Evolutionary conservation across 106 monocot genomes (phyloP), one percentile per base, ranked within the genome.

Genomic region (Platanthera zijinensis): DNA sequence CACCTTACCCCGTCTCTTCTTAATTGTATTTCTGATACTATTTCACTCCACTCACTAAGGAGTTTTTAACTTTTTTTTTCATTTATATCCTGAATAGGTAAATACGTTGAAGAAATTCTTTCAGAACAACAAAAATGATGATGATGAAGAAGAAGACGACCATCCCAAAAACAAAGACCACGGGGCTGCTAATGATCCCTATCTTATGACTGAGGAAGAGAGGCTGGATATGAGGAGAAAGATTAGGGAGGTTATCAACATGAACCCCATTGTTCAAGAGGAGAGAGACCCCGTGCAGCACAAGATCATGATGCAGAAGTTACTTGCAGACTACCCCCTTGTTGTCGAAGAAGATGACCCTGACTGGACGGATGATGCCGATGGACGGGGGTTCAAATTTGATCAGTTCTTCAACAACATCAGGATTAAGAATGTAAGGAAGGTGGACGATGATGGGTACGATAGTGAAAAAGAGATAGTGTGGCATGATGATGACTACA

Each of bases 261-360:
- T 14, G 8, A 73, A 54, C 47, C 85, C 89, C 7, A 78, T 84
- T 14, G 82, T 87, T 1, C 81, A 75, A 28, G 85, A 87, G 79
- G 90, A 93, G 78, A 81, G 74, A 11, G 87, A 96, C 74, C 87
- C 88, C 0, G 90, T 30, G 39, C 66, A 87, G 76, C 80, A 82
- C 75, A 89, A 72, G 70, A 83, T 82, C 46, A 93, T 86, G 82
- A 84, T 87, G 85, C 76, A 84, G 81, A 89, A 89, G 74, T 87
- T 96, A 11, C 32, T 93, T 51, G 81, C 67, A 47, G 89, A 96
- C 6, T 97, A 91, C 79, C 81, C 87, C 2, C 83, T 91, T 7
- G 93, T 93, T 45, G 91, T 88, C 28, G 91, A 97, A 69, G 93
- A 97, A 61, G 96, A 97, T 46, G 93, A 97, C 52, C 96, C 91